These are phyloP conservation scores for Ambrosiella beaveri DNA, from an alignment of 2,329 filamentous ascomycete species.

Conservation along the genomic window DNA sequence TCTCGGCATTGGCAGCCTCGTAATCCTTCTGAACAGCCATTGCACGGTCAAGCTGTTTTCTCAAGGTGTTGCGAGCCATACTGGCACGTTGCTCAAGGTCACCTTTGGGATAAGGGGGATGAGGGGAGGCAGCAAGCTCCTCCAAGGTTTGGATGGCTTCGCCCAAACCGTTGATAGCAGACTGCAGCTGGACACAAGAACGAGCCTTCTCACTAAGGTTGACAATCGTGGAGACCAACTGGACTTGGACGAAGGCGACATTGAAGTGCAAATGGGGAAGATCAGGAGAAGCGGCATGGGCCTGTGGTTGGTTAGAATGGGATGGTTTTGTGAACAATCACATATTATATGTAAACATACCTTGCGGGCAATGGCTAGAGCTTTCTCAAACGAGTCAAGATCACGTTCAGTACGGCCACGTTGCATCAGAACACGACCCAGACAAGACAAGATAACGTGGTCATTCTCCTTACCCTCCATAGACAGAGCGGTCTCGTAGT, in stretches of 20 bases:
- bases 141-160: conserved; percentile 61
- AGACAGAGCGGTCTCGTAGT: conserved; percentile 71
- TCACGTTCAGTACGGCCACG: conserved; percentile 50
- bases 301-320: conserved; percentile 26
- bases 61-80: conserved; percentile 92
- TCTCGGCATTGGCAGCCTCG: conserved; percentile 81
- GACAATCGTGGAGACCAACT: conserved; percentile 70
- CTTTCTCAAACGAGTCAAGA: conserved; percentile 38
- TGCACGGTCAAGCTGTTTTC: conserved; percentile 74
- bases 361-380: conserved; percentile 45
- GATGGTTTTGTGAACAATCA: not conserved
- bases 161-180: conserved; percentile 64
- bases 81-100: conserved; percentile 90
- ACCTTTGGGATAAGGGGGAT: conserved; percentile 72
- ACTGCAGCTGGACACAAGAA: conserved; percentile 62
- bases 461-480: conserved; percentile 62
- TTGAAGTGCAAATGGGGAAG: conserved; percentile 94
- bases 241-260: conserved; percentile 91
- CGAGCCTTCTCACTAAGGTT: conserved; percentile 58
- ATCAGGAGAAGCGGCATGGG: conserved; percentile 60
- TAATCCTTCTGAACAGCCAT: conserved; percentile 76
- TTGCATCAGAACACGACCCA: conserved; percentile 75
- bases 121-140: conserved; percentile 42
- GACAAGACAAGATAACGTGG: conserved; percentile 62
- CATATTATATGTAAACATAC: conserved; percentile 24